phyloP scores from a whole-genome alignment of 768 basidiomycete genomes.

The Polyporus arcularius region DNA sequence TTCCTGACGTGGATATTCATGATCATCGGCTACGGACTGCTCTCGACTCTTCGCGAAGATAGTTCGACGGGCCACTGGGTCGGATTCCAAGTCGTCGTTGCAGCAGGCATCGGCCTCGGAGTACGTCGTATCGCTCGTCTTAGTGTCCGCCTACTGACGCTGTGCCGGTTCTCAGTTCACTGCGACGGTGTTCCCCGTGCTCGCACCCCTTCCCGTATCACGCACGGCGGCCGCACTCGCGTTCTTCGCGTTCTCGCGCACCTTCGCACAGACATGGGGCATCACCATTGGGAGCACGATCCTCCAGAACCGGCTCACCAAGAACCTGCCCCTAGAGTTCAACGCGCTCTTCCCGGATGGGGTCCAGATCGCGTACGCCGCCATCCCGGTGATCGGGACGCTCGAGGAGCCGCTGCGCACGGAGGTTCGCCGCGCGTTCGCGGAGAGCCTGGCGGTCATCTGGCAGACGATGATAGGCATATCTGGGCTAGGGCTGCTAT shows the following conservation, averaged over 20 bases:
- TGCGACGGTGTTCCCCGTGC: constrained; percentile 8
- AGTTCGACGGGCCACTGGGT: constrained; percentile 16
- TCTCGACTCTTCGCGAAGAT: constrained; percentile 31
- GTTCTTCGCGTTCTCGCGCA: constrained; percentile 7
- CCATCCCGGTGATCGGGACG: constrained; percentile 30
- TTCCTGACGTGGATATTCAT: constrained; percentile 37
- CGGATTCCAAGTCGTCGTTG: constrained; percentile 25
- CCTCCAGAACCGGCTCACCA: constrained; percentile 38
- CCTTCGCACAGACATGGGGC: constrained; percentile 34
- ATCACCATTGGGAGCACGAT: constrained; percentile 37
- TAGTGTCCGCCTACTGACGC: not conserved
- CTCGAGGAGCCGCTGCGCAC: constrained; percentile 25
- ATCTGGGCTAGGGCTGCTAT: constrained; percentile 23
- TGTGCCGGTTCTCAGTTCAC: not conserved
- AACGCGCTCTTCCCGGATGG: constrained; percentile 29
- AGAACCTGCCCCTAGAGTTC: constrained; percentile 32
- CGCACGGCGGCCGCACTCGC: constrained; percentile 36
- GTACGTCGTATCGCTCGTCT: not conserved
- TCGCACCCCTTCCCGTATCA: constrained; percentile 23
- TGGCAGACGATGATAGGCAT: constrained; percentile 36
- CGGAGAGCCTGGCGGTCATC: constrained; percentile 26
- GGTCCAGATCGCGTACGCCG: constrained; percentile 27
- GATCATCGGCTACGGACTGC: constrained; percentile 36
- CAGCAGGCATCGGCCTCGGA: constrained; percentile 32
- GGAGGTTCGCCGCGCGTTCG: constrained; percentile 33